A percentile compares a stretch with the other conserved stretches of the same genome.
Conservation (phyloP, 176 grass and related monocot species). For the Triticum aestivum region IWGSC_CS_RefSeq_v2.1 NC_057802.1:173148310-173148809, state of each 20-base stretch:
- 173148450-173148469: not conserved
- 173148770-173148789: not conserved
- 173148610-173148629: not conserved
- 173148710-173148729: not conserved
- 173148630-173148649: not conserved
- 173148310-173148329: not conserved
- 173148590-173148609: not conserved
- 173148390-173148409: not conserved
- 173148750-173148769: not conserved
- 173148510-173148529: not conserved
- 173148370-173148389: not conserved
- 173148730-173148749: not conserved
- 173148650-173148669: not conserved
- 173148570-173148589: not conserved
- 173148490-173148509: not conserved
- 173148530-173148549: not conserved
- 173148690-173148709: not conserved
- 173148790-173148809: conserved; percentile 6
- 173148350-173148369: not conserved
- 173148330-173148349: not conserved
- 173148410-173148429: conserved; percentile 5
- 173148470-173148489: not conserved
- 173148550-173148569: not conserved
- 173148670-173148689: not conserved
- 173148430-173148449: not conserved